phyloP scores from a whole-genome alignment of 495 filamentous ascomycete species.

The Oleoguttula mirabilis region DNA sequence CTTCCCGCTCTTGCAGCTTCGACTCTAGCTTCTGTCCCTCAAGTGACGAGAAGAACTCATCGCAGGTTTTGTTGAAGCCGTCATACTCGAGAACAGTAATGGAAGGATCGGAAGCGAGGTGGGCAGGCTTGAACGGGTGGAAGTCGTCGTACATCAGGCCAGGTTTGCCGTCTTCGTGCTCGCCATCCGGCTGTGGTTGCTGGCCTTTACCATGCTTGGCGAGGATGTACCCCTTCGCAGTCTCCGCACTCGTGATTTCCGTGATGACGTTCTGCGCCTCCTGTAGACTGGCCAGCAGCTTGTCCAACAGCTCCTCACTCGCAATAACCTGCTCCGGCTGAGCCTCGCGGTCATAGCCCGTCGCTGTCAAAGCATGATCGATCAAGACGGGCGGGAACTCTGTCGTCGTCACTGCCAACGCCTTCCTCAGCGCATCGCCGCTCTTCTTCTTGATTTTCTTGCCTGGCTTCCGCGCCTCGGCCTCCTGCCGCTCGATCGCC shows the following conservation, averaged over 20 bases:
- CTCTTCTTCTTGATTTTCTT: slow-evolving; percentile 68
- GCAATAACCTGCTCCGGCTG: slow-evolving; percentile 56
- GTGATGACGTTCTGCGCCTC: slow-evolving; percentile 54
- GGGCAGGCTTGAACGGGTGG: slow-evolving; percentile 79
- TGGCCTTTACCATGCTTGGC: slow-evolving; percentile 42
- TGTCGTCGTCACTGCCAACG: slow-evolving; percentile 66
- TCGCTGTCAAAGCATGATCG: slow-evolving; percentile 67
- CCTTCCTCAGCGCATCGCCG: slow-evolving; percentile 61
- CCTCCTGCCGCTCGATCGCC: slow-evolving; percentile 43
- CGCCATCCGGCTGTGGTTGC: slow-evolving; percentile 18
- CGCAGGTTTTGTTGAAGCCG: slow-evolving; percentile 82
- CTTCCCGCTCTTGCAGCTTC: slow-evolving; percentile 65
- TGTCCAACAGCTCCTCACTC: slow-evolving; percentile 49
- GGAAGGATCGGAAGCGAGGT: slow-evolving; percentile 57
- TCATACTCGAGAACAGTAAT: slow-evolving; percentile 60
- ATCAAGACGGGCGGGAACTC: slow-evolving; percentile 78
- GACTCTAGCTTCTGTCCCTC: slow-evolving; percentile 90
- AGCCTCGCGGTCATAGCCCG: slow-evolving; percentile 50
- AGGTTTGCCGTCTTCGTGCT: slow-evolving; percentile 23
- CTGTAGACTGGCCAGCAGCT: slow-evolving; percentile 50
- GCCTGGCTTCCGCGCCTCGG: slow-evolving; percentile 35
- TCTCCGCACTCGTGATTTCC: slow-evolving; percentile 44
- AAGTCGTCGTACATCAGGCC: slow-evolving; percentile 80
- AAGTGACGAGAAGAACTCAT: slow-evolving; percentile 92
- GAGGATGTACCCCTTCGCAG: slow-evolving; percentile 73